Evolutionary conservation across 441 rosid genomes (phyloP), one percentile per base, ranked within the genome.

Genomic region (Rhodomyrtus psidioides): DNA sequence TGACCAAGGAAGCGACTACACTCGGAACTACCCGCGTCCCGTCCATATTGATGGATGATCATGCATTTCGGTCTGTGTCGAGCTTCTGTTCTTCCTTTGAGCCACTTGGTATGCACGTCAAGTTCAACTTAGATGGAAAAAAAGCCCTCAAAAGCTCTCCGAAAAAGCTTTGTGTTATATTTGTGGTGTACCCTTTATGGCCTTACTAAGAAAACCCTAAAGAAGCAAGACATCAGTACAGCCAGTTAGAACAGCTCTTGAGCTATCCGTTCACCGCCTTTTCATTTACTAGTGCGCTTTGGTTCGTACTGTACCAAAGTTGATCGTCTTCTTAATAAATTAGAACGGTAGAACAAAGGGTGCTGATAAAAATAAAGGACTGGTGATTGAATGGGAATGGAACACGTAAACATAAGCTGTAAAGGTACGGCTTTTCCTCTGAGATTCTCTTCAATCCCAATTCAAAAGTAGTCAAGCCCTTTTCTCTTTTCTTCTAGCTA

Each of bases 401-500:
- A 83, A 74, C 85, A 30, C 89, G 88, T 85, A 81, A 86, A 81
- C 19, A 56, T 62, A 53, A 51, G 70, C 75, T 89, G 91, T 89
- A 87, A 89, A 89, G 89, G 79, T 70, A n/a, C 39, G 6, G 42
- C 86, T 44, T 82, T 82, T 39, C 75, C n/a, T 39, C 13, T 34
- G 57, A 75, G 82, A 79, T 81, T 82, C 81, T 16, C 23, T 58
- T 83, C 74, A 34, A 53, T 86, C 60, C 54, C 24, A 44, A n/a
- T 83, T 19, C 24, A 62, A 55, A 76, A 4, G 42, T 17, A 44
- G 87, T 88, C 89, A 81, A 84, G n/a, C 59, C 7, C 13, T 54
- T 55, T 70, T 34, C 79, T 70, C 24, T 12, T 34, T 70, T 70
- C 79, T 85, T 88, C 86, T 74, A 82, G 83, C 30, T 65, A 56